These are phyloP conservation scores for Asparagopsis taxiformis DNA, from an alignment of 31 red algal species.

Conservation along the genomic window DNA sequence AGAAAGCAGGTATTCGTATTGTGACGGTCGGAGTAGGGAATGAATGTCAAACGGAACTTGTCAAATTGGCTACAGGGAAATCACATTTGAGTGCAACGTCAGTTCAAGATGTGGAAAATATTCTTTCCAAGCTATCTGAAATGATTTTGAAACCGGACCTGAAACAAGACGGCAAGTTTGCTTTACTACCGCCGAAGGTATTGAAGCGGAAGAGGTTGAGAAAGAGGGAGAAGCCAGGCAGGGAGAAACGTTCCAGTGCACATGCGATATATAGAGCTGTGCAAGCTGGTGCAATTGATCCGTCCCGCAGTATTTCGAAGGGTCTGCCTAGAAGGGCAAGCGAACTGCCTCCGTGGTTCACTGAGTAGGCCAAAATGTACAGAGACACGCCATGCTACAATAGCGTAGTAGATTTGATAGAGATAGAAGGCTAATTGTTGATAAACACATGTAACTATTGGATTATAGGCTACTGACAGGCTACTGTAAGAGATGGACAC, in stretches of 20 bases:
- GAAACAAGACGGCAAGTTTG: conserved; percentile 22
- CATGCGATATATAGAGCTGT: conserved; percentile 32
- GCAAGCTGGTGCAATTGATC: conserved; percentile 18
- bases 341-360: conserved; percentile 53
- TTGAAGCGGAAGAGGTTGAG: conserved; percentile 20
- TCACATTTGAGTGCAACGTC: conserved; percentile 22
- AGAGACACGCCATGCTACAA: background rate
- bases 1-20: conserved; percentile 44
- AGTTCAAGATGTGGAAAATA: conserved; percentile 4
- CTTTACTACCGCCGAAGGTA: conserved; percentile 7
- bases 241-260: conserved; percentile 27
- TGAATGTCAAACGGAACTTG: conserved; percentile 8
- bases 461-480: no score
- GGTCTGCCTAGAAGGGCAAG: conserved; percentile 41
- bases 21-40: conserved; percentile 50
- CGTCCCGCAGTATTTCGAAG: conserved; percentile 24
- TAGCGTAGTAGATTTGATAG: background rate
- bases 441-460: no score
- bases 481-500: no score
- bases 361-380: background rate
- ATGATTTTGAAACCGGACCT: conserved; percentile 36
- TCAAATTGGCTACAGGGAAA: conserved; percentile 41
- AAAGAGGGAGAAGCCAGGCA: conserved; percentile 15
- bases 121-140: conserved; percentile 14
- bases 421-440: background rate